A percentile compares a stretch with the other conserved stretches of the same genome.
Conservation (phyloP, 257 asterid genomes). For the Jacaranda mimosifolia region DNA sequence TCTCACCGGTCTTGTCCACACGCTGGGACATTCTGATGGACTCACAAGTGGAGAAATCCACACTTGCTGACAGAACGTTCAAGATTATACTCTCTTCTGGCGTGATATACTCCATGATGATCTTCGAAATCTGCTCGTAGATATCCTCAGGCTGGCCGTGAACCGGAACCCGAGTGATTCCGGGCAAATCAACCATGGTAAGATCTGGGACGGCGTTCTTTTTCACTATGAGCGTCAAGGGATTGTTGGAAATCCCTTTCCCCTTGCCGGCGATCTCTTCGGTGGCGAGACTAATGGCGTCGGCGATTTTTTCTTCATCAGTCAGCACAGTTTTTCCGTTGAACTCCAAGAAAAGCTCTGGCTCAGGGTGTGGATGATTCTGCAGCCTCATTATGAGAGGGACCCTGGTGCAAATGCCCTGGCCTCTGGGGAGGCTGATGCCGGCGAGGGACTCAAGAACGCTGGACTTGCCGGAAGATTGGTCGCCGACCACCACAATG, state of each 20-base stretch:
- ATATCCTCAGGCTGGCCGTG: conserved; percentile 54
- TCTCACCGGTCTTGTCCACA: conserved; percentile 47
- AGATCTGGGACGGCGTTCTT: conserved; percentile 47
- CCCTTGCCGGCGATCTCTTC: conserved; percentile 45
- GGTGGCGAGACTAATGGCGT: conserved; percentile 34
- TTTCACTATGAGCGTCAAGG: conserved; percentile 43
- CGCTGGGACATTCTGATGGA: conserved; percentile 48
- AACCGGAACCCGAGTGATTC: conserved; percentile 50
- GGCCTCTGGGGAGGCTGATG: conserved; percentile 55
- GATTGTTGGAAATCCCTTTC: conserved; percentile 45
- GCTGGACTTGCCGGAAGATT: conserved; percentile 57
- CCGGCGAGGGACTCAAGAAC: conserved; percentile 60
- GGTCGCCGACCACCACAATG: conserved; percentile 57
- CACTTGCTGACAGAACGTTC: conserved; percentile 46
- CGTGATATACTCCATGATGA: conserved; percentile 43
- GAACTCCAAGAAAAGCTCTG: conserved; percentile 39
- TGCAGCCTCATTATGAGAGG: conserved; percentile 52
- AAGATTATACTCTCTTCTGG: conserved; percentile 52
- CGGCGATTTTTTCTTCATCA: conserved; percentile 32
- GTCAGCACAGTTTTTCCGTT: conserved; percentile 32
- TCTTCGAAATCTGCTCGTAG: conserved; percentile 47
- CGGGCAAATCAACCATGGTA: conserved; percentile 55
- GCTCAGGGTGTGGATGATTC: background rate
- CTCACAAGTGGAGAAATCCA: conserved; percentile 47
- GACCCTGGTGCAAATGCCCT: conserved; percentile 53